Evolutionary conservation across 805 yeast species (phyloP), one percentile per base, ranked within the genome.

Genomic region (Saturnispora hagleri): DNA sequence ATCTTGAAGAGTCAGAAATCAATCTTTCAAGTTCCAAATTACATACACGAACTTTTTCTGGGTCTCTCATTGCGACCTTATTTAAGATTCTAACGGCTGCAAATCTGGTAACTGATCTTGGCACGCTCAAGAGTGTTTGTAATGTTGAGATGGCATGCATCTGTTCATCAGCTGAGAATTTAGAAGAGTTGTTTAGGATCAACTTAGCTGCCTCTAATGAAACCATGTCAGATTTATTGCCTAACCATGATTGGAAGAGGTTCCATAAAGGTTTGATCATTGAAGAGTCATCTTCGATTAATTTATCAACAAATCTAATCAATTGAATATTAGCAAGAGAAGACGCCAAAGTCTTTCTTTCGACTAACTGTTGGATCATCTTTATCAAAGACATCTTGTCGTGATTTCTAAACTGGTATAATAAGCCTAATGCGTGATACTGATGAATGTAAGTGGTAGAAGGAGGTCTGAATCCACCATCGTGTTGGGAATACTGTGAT

Each of bases 331-430:
- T 77, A 4, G 97, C 96, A 64, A 89, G 75, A 35, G 96, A 86
- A 62, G 82, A 86, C 61, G 82, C 84, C 62, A 93, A 73, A 2
- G 80, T 64, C 24, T 79, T 72, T 52, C 79, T 82, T 46, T 74
- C 69, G 42, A 73, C 74, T 61, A 86, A 80, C 54, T 88, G 87
- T 61, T 89, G 88, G 61, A 90, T 84, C 73, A 93, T 74, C 69
- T 91, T 91, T 77, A 88, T 79, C 61, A 93, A 73, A 2, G 97
- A 96, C 91, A 93, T 89, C 60, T 86, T 84, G 66, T 93, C 99
- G 67, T 86, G 95, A 62, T 84, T 84, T 67, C 95, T 81, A 68
- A 93, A 76, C 60, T 86, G 86, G 67, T 89, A 90, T 60, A 95
- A 72, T 60, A 93, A 76, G 24, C 97, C 97, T 59, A 93, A 74